These are phyloP conservation scores for Apiospora pterosperma DNA, from an alignment of 2,329 filamentous ascomycete species.

Conservation along the genomic window DNA sequence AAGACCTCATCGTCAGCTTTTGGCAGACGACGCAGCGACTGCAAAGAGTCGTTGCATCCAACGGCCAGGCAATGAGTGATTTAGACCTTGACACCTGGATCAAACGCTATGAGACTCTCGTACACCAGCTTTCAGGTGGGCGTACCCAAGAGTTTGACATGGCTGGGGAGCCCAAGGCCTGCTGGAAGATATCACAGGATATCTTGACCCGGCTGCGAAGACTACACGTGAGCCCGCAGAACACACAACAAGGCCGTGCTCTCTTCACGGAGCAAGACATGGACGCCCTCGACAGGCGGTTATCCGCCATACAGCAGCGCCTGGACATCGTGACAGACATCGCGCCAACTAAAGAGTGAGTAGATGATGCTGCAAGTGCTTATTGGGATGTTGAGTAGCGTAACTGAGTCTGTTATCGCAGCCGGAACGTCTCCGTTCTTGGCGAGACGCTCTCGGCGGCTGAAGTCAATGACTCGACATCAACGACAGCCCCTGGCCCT, in stretches of 20 bases:
- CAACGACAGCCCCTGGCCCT: not conserved
- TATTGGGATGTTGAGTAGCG: not conserved
- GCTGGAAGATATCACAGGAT: constrained; percentile 5
- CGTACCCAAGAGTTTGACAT: not conserved
- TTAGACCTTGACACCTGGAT: not conserved
- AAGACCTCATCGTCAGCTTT: not conserved
- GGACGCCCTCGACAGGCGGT: not conserved
- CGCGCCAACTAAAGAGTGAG: not conserved
- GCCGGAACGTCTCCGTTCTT: not conserved
- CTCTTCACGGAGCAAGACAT: not conserved
- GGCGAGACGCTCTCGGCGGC: not conserved
- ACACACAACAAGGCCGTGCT: too few relatives aligned
- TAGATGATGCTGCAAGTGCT: not conserved
- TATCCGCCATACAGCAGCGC: not conserved
- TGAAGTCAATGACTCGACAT: not conserved
- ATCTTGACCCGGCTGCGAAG: not conserved
- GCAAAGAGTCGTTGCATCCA: not conserved
- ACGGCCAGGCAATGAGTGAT: not conserved
- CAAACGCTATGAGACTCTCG: not conserved
- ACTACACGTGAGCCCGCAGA: not conserved
- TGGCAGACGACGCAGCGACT: not conserved
- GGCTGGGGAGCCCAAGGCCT: not conserved
- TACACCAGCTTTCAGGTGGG: not conserved
- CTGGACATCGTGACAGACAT: not conserved
- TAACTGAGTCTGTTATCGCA: not conserved